Conservation (phyloP, 139 green algal genomes). For the Haematococcus sp. region DNA sequence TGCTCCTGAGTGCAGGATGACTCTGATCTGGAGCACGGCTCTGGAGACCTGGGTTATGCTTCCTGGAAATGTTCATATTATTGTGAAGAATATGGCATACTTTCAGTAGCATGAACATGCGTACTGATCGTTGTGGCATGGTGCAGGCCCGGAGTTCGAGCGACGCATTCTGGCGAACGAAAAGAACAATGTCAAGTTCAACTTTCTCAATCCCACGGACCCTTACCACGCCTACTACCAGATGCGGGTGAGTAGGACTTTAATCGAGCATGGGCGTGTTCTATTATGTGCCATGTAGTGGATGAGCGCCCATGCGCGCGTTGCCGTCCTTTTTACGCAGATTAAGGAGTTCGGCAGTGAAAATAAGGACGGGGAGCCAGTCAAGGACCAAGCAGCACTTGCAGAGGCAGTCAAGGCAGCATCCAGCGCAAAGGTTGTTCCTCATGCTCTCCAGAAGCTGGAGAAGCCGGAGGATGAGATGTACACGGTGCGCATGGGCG, state of each 20-base stretch:
- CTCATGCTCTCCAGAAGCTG: conserved; percentile 42
- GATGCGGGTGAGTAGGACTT: conserved; percentile 53
- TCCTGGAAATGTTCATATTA: too few relatives aligned
- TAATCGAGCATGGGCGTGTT: background rate
- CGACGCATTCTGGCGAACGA: conserved; percentile 89
- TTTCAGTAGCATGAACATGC: too few relatives aligned
- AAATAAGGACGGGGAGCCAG: conserved; percentile 1
- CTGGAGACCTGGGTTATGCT: too few relatives aligned
- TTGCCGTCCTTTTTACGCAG: background rate
- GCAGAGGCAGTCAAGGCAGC: background rate
- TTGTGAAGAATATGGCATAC: too few relatives aligned
- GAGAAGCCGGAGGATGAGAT: conserved; percentile 82
- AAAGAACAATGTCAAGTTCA: conserved; percentile 96
- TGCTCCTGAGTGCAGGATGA: too few relatives aligned
- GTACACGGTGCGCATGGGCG: conserved; percentile 70
- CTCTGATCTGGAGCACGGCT: too few relatives aligned
- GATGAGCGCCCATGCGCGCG: background rate
- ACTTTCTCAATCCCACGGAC: conserved; percentile 83
- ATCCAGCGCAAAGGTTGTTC: background rate
- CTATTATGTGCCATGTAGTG: background rate
- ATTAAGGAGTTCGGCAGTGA: conserved; percentile 19
- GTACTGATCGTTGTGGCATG: background rate
- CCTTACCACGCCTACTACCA: conserved; percentile 97
- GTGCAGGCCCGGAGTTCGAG: conserved; percentile 88
- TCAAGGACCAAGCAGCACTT: background rate